Conservation (phyloP, 805 yeast species). For the Saccharomycopsis sp. region DNA sequence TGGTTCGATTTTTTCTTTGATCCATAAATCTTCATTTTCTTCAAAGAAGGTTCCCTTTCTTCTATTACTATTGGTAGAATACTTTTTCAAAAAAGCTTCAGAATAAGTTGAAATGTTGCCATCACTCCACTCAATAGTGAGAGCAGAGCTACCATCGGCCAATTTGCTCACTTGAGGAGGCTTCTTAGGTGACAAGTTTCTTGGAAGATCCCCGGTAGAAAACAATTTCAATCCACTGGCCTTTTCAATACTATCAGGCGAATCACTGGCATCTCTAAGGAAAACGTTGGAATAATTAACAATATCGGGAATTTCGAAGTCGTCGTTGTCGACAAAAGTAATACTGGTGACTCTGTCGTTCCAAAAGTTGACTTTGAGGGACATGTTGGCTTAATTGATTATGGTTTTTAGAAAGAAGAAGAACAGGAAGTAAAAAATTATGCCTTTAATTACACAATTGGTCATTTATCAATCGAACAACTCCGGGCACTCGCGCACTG, state of each 20-base stretch:
- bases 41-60: conserved; percentile 18
- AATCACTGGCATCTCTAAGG: conserved; percentile 53
- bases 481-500: too few relatives aligned
- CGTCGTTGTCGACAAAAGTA: conserved; percentile 13
- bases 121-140: conserved; percentile 40
- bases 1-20: not conserved
- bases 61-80: conserved; percentile 28
- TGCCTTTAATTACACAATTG: too few relatives aligned
- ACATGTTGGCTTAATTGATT: too few relatives aligned
- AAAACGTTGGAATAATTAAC: conserved; percentile 41
- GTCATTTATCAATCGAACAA: too few relatives aligned
- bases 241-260: conserved; percentile 40
- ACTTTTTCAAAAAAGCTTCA: conserved; percentile 34
- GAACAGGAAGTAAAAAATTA: too few relatives aligned
- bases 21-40: conserved; percentile 15
- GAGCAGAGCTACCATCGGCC: conserved; percentile 18
- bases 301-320: conserved; percentile 13
- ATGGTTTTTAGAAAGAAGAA: too few relatives aligned
- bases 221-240: conserved; percentile 51
- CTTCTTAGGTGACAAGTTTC: conserved; percentile 27
- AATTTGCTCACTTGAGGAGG: conserved; percentile 11
- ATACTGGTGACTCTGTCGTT: conserved; percentile 17
- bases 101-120: conserved; percentile 36
- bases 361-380: conserved; percentile 17
- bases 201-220: conserved; percentile 41